phyloP scores from a whole-genome alignment of 2,329 filamentous ascomycete genomes.

The Cercospora sesami region DNA sequence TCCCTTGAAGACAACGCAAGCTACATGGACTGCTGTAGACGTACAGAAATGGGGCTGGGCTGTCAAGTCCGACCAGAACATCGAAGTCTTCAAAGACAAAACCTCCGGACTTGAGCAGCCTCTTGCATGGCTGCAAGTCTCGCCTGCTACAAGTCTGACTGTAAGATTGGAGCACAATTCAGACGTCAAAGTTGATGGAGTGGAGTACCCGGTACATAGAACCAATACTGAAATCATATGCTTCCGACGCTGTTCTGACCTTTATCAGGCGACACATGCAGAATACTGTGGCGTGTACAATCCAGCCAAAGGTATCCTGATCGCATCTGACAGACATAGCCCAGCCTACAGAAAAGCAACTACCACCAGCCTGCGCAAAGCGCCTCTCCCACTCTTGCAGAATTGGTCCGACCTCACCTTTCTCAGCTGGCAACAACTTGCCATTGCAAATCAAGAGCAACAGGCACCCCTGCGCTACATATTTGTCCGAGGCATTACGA shows the following conservation, averaged over 20 bases:
- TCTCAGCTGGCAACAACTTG: conserved; percentile 7
- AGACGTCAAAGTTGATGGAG: conserved; percentile 1
- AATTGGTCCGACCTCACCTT: conserved; percentile 13
- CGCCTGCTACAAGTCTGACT: not conserved
- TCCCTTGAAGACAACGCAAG: conserved; percentile 4
- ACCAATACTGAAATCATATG: not conserved
- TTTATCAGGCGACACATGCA: not conserved
- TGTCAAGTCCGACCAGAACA: conserved; percentile 9
- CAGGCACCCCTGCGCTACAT: conserved; percentile 1
- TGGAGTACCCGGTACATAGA: not conserved
- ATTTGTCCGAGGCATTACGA: conserved; percentile 11
- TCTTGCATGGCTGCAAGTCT: not conserved
- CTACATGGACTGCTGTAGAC: conserved; percentile 3
- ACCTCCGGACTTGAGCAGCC: conserved; percentile 6
- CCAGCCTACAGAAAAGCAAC: conserved; percentile 4
- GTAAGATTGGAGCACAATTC: conserved; percentile 5
- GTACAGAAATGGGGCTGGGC: conserved; percentile 9
- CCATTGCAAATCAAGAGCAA: not conserved
- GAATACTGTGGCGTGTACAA: conserved; percentile 13
- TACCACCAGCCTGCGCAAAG: not conserved
- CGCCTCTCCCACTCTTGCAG: conserved; percentile 6
- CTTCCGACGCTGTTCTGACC: not conserved
- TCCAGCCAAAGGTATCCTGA: not conserved
- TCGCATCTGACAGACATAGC: conserved; percentile 12
- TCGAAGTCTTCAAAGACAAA: conserved; percentile 13